These are phyloP conservation scores for Paramecium pentaurelia DNA, from an alignment of 73 alveolate species.

Conservation along the genomic window DNA sequence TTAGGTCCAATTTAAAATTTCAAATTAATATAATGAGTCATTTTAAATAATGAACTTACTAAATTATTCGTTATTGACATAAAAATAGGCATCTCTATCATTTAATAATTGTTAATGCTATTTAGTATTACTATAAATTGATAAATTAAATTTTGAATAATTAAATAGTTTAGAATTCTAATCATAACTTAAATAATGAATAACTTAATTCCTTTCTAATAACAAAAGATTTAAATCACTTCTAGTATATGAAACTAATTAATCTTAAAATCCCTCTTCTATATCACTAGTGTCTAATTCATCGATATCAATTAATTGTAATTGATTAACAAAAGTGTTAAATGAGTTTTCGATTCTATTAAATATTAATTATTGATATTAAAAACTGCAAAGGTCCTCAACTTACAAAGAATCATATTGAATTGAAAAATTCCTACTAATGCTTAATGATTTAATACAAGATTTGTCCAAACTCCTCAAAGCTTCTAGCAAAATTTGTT, in stretches of 20 bases:
- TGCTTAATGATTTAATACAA: background rate
- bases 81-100: background rate
- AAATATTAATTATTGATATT: background rate
- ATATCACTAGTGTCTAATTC: background rate
- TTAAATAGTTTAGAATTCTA: background rate
- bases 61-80: background rate
- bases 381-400: background rate
- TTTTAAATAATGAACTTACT: background rate
- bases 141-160: background rate
- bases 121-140: background rate
- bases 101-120: background rate
- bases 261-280: background rate
- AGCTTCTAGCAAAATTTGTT: background rate
- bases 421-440: background rate
- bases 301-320: background rate
- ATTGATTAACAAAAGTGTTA: background rate
- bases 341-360: background rate
- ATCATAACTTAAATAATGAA: background rate
- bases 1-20: background rate
- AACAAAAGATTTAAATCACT: background rate
- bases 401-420: background rate
- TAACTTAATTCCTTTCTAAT: background rate
- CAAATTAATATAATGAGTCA: background rate
- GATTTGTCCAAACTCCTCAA: background rate
- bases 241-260: background rate